Base-by-base conservation (phyloP, 2,329 filamentous ascomycete species). In the Aspergillus sp. region DNA sequence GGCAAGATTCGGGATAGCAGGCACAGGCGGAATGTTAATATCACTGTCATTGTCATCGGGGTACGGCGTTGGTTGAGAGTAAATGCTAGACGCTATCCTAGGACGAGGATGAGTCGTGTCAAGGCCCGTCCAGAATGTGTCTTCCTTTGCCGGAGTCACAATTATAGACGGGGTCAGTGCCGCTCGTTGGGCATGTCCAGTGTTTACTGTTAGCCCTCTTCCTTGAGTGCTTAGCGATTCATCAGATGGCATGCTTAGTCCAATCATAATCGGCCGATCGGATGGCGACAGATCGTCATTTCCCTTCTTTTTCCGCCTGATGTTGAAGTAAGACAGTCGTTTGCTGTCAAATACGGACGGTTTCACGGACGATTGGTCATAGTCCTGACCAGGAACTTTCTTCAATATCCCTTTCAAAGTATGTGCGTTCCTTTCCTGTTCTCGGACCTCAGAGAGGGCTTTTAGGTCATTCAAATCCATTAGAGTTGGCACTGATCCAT, bases 221-320 rank as follows among this genome's bases (percentile, higher is more conserved):
- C 65, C 60, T 17, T 62, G 55, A 23, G 66, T 55, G 17, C 65
- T 58, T 30, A 62, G 61, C 5, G 74, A 67, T 51, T 77, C 73
- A 45, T 73, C 62, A 47, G 68, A 68, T 30, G 79, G 76, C 17
- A 82, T 70, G 4, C 73, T 75, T 9, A 81, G 71, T 10, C 80
- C 80, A 56, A 82, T 82, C 60, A 80, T 72, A 15, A 82, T 78
- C 12, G 78, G 75, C 12, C 78, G 69, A 60, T 80, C 78, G 1
- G 77, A 79, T 2, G 79, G 79, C 3, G 80, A 82, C 5, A 80
- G 62, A 6, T 72, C 76, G 39, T 74, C 59, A 13, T 69, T 69
- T 7, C 57, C 64, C n/a, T 65, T 70, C 58, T 73, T 73, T 21
- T 57, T 67, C 25, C 63, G 66, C 28, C 57, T 60, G 21, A 59